Conservation (phyloP, 2,329 filamentous ascomycete genomes). For the Fusarium zealandicum region DNA sequence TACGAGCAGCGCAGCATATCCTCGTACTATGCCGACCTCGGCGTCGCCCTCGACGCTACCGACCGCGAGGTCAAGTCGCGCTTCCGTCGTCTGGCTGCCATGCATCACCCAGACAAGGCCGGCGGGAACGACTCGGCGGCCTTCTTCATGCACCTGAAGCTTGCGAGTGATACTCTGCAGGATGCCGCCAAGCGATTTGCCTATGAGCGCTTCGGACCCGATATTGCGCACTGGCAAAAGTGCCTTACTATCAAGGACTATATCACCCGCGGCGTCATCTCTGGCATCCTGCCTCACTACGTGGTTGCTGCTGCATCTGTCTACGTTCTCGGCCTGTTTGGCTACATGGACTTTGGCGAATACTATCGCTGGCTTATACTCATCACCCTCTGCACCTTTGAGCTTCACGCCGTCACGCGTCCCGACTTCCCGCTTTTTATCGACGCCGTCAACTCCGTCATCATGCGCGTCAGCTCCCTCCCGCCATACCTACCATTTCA, state of each 20-base stretch:
- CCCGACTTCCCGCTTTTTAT: constrained; percentile 59
- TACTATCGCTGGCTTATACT: constrained; percentile 71
- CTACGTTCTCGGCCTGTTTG: constrained; percentile 67
- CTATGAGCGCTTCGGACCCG: constrained; percentile 87
- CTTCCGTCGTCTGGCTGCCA: constrained; percentile 77
- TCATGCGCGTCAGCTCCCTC: constrained; percentile 52
- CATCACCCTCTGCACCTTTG: constrained; percentile 60
- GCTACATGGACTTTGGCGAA: constrained; percentile 71
- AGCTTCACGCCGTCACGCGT: constrained; percentile 63
- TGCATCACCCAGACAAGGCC: constrained; percentile 87
- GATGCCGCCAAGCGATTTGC: constrained; percentile 81
- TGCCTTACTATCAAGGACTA: constrained; percentile 77
- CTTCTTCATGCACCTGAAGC: constrained; percentile 82
- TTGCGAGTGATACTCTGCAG: constrained; percentile 82
- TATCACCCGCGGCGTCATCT: constrained; percentile 69
- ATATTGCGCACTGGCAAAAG: constrained; percentile 69
- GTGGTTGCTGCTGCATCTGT: constrained; percentile 62
- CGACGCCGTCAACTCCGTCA: constrained; percentile 54
- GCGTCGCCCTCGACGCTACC: constrained; percentile 70
- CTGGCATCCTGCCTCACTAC: constrained; percentile 68
- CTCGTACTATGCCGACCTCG: constrained; percentile 82
- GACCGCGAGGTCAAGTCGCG: constrained; percentile 83
- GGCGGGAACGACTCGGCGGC: constrained; percentile 48
- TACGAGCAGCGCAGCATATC: constrained; percentile 74
- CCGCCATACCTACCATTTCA: constrained; percentile 85